Percentiles rank a stretch among this genome's conserved stretches.
Evolutionary conservation across 2,329 filamentous ascomycete species (phyloP).

Genomic region (Xylaria sp.): DNA sequence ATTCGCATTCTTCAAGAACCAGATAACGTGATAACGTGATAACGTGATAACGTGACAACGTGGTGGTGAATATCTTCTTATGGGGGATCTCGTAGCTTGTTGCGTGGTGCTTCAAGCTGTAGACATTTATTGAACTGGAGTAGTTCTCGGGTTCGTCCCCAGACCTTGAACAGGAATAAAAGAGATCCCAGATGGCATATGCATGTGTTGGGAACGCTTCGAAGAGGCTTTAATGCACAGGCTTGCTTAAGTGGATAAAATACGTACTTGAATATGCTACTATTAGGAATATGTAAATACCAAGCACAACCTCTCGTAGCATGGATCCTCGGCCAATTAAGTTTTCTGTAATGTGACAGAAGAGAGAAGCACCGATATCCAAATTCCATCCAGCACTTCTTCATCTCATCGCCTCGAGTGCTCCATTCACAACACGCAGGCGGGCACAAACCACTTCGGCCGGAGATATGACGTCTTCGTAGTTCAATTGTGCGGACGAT

Average conservation of each 20-base stretch:
- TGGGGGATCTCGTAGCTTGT: neutral
- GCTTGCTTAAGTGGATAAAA: neutral
- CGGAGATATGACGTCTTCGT: constrained; percentile 27
- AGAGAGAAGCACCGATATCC: neutral
- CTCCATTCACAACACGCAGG: neutral
- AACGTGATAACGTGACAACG: neutral
- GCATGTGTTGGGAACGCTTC: no score
- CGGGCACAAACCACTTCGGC: neutral
- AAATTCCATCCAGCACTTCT: neutral
- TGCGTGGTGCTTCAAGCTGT: neutral
- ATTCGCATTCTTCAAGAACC: neutral
- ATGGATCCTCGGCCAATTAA: constrained; percentile 17
- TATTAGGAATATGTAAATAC: neutral
- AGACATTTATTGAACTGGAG: no score
- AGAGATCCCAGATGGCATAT: no score
- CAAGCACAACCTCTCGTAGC: neutral
- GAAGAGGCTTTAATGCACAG: no score
- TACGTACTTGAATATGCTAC: neutral
- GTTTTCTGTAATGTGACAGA: constrained; percentile 19
- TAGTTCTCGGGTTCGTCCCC: no score
- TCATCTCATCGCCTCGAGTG: neutral
- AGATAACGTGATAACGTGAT: neutral
- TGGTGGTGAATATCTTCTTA: neutral
- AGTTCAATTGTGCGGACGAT: constrained; percentile 25
- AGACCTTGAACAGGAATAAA: no score